Evolutionary conservation across 2,329 filamentous ascomycete genomes (phyloP), one percentile per base, ranked within the genome.

Genomic region (Fusarium pseudograminearum): DNA sequence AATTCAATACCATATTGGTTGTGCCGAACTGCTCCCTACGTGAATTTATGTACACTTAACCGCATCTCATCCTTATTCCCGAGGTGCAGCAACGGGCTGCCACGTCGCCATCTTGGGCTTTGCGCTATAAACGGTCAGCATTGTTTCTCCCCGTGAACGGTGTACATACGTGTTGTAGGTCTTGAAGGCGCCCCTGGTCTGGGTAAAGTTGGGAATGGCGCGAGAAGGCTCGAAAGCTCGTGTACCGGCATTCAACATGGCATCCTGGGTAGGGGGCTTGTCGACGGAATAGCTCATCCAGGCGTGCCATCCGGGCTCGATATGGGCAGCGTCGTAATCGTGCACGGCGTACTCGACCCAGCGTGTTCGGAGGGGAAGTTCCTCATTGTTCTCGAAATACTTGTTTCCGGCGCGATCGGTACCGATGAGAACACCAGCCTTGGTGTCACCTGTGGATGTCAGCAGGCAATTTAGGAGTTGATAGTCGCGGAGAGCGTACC

Each of bases 221-320:
- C 86, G 86, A 59, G 86, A 85, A 63, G 90, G 85, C 79, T 97
- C 94, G 92, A 94, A 98, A 38, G 85, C 80, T 67, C 93, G 88
- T 47, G 89, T 80, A 72, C 89, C 85, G 54, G 89, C 83, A 75
- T 89, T 87, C 69, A 97, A 77, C 67, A 96, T 80, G 54, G 90
- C 83, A 79, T 99, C 96, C 76, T 91, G 82, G 38, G 85, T 88
- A 3, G 96, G 96, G 38, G 95, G 90, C 81, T 92, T 92, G 81
- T 98, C 94, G 76, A 97, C 90, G 82, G 90, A 84, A 83, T 99
- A 98, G 72, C 93, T 93, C 74, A 99, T 94, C 96, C 96, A 99
- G 31, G 93, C 93, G 83, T 98, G 96, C 96, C 96, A 99, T 81
- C 95, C 93, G 52, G 95, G 94, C 82, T 98, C 95, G 76, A 98